Conservation (phyloP, 495 filamentous ascomycete genomes). For the Trichocladium antarcticum region DNA sequence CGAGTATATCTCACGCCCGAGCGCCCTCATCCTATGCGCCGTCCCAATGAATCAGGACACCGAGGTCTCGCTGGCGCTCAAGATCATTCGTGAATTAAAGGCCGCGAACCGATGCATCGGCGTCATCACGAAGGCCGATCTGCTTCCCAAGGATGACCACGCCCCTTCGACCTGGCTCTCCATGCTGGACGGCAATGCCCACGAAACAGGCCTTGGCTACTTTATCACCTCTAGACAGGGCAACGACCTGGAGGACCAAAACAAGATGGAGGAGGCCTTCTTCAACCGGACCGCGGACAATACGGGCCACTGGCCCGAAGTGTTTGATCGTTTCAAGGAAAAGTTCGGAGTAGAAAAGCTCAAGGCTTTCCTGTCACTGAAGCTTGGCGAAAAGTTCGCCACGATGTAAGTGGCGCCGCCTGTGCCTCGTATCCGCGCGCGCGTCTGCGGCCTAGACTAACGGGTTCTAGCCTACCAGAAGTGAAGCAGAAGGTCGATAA, state of each 20-base stretch:
- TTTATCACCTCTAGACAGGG: slow-evolving; percentile 47
- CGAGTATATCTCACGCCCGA: slow-evolving; percentile 51
- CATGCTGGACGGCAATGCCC: slow-evolving; percentile 46
- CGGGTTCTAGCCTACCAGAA: slow-evolving; percentile 39
- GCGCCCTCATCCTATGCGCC: slow-evolving; percentile 64
- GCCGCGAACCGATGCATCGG: slow-evolving; percentile 57
- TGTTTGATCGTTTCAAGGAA: slow-evolving; percentile 37
- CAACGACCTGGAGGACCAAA: slow-evolving; percentile 41
- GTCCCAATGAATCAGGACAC: slow-evolving; percentile 64
- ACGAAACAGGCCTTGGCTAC: slow-evolving; percentile 51
- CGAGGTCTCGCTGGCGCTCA: slow-evolving; percentile 57
- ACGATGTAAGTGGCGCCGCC: slow-evolving; percentile 29
- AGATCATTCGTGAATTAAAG: slow-evolving; percentile 46
- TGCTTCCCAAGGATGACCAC: slow-evolving; percentile 41
- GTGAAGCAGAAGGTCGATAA: slow-evolving; percentile 48
- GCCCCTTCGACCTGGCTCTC: slow-evolving; percentile 39
- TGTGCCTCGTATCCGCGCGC: too few relatives aligned
- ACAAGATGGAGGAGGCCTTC: slow-evolving; percentile 47
- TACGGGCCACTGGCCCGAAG: slow-evolving; percentile 34
- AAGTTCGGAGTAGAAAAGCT: slow-evolving; percentile 50
- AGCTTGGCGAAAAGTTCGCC: slow-evolving; percentile 47
- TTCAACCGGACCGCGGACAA: slow-evolving; percentile 33
- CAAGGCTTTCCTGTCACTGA: slow-evolving; percentile 41
- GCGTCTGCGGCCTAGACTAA: neutral
- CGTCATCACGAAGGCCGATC: slow-evolving; percentile 72